Evolutionary conservation across 2,329 filamentous ascomycete species (phyloP), one percentile per base, ranked within the genome.

Genomic region (Curvularia sp.): DNA sequence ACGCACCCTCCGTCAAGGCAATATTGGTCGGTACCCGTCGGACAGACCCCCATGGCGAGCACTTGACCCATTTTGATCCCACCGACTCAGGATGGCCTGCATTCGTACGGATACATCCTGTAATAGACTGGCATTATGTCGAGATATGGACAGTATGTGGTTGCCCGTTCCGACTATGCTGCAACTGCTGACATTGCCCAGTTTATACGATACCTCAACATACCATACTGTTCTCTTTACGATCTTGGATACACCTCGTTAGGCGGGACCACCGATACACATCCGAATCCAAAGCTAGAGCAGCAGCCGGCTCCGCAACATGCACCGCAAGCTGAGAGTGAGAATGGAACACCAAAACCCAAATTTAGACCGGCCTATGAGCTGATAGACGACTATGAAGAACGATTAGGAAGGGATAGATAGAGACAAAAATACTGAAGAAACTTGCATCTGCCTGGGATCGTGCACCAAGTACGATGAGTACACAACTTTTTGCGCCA

Each of bases 61-160:
- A 84, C 15, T 77, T 99, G 69, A 90, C 85, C 38, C 87, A 91
- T 77, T 98, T 98, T 74, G 91, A 96, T 74, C 85, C 84, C 49
- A 99, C 95, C 4, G 95, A 98, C 77, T 82, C 85, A 34, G 93
- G 89, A 2, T 99, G 95, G 95, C 95, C 95, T 34, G 80, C 83
- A 42, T 97, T 98, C 72, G 93, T 98, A 88, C 87, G 95, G 57
- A 84, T 98, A 59, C 93, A 99, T 77, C 94, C 95, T 0, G 91
- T 99, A 9, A 93, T 99, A 72, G 95, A 99, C 78, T 99, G 95
- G 95, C 92, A 95, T 76, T 97, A 97, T 77, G 86, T 87, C 10
- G 94, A 98, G 76, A 94, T 98, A 53, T 98, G 95, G 95, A 87
- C 88, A 18, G 93, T 96, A 73, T 82, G 91, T 83, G 10, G 7